These are phyloP conservation scores for Arthrocladium fulminans DNA, from an alignment of 2,329 filamentous ascomycete genomes.

Conservation along the genomic window DNA sequence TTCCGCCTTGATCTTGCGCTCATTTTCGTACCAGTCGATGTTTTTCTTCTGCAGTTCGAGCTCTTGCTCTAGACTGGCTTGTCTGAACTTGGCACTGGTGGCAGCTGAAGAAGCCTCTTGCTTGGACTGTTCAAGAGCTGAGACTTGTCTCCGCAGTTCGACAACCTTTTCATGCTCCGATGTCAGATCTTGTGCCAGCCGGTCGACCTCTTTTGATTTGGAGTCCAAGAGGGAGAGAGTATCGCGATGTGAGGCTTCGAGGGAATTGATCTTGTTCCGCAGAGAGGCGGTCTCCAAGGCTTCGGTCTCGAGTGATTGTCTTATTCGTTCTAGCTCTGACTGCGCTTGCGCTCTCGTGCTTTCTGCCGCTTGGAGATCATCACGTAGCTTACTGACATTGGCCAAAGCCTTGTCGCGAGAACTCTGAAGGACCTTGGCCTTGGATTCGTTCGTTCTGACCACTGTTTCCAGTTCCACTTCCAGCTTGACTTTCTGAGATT, in stretches of 20 bases:
- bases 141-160: constrained; percentile 73
- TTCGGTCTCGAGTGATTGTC: constrained; percentile 58
- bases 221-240: constrained; percentile 81
- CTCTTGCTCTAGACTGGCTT: constrained; percentile 84
- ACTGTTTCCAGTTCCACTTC: constrained; percentile 92
- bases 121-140: constrained; percentile 69
- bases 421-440: constrained; percentile 70
- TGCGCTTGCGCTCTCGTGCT: constrained; percentile 65
- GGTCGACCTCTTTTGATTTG: constrained; percentile 78
- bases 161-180: constrained; percentile 82
- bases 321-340: constrained; percentile 69
- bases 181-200: constrained; percentile 74
- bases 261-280: constrained; percentile 70
- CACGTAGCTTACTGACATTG: constrained; percentile 71
- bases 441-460: constrained; percentile 72
- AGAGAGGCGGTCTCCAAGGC: constrained; percentile 65
- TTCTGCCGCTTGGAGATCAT: constrained; percentile 80
- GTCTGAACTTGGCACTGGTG: constrained; percentile 76
- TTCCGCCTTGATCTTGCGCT: constrained; percentile 79
- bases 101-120: constrained; percentile 73
- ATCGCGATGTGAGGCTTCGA: constrained; percentile 88
- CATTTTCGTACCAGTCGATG: constrained; percentile 85
- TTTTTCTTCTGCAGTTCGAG: constrained; percentile 80
- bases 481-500: constrained; percentile 76
- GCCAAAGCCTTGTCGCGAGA: constrained; percentile 75